Percentiles rank a stretch among this genome's conserved stretches.
These are phyloP conservation scores for Populus trichocarpa DNA, from an alignment of 441 rosid species.

Conservation along the genomic window DNA sequence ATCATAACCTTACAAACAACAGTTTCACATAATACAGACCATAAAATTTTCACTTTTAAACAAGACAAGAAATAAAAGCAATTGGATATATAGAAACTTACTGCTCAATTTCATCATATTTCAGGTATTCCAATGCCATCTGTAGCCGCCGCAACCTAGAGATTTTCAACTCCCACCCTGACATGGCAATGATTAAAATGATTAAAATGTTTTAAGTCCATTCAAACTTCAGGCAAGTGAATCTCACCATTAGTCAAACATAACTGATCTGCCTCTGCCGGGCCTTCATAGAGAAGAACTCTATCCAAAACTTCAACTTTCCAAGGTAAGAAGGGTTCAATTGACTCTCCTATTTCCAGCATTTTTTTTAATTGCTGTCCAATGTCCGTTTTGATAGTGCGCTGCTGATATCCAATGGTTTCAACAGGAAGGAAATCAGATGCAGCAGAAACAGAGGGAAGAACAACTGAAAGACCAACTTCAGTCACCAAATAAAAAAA, in stretches of 20 bases:
- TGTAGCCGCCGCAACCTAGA: conserved; percentile 82
- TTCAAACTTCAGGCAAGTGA: conserved; percentile 12
- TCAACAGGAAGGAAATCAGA: conserved; percentile 52
- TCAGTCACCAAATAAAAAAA: conserved; percentile 78
- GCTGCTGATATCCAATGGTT: conserved; percentile 55
- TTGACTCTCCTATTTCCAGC: conserved; percentile 32
- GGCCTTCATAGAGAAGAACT: conserved; percentile 84
- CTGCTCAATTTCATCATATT: conserved; percentile 84
- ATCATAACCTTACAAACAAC: not conserved
- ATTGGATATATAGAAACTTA: conserved; percentile 42
- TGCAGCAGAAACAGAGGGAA: conserved; percentile 71
- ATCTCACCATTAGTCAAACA: conserved; percentile 88
- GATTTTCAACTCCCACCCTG: conserved; percentile 88
- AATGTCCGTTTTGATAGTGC: conserved; percentile 25
- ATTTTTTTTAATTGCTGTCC: conserved; percentile 27
- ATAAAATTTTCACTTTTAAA: not conserved
- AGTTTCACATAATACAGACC: not conserved
- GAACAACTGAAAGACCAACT: conserved; percentile 82
- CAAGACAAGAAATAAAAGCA: not conserved
- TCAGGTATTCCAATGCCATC: conserved; percentile 78
- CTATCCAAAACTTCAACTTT: conserved; percentile 86
- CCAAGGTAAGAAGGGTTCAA: conserved; percentile 54
- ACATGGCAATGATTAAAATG: conserved; percentile 19
- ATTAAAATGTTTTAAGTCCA: conserved; percentile 22
- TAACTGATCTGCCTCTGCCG: conserved; percentile 76